Conservation (phyloP, 371 early-diverging fungal species). For the Mortierella sp. region DNA sequence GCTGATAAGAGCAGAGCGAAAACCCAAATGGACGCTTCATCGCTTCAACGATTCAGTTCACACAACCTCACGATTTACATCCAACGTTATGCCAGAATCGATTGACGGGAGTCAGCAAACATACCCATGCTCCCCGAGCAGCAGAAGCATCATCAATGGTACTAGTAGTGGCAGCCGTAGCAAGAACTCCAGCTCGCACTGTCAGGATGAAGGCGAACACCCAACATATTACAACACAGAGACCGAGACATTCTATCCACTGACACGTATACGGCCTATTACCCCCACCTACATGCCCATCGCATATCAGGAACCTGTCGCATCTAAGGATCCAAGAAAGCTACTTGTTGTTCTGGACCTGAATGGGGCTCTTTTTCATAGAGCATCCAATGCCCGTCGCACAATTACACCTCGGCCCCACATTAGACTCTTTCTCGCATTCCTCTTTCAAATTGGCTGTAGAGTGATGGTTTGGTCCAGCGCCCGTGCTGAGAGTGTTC, state of each 20-base stretch:
- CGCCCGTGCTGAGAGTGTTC: constrained; percentile 68
- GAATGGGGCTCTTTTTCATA: constrained; percentile 76
- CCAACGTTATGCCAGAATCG: no score
- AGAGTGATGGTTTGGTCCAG: constrained; percentile 86
- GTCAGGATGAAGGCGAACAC: not conserved
- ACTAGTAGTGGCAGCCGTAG: not conserved
- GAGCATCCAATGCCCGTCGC: constrained; percentile 21
- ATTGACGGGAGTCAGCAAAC: no score
- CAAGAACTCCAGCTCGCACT: not conserved
- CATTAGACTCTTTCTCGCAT: constrained; percentile 64
- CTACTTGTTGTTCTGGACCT: constrained; percentile 75
- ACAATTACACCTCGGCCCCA: constrained; percentile 65
- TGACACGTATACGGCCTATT: constrained; percentile 33
- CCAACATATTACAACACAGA: constrained; percentile 11
- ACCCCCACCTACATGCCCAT: constrained; percentile 11
- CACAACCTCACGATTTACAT: no score
- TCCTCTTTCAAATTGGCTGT: constrained; percentile 66
- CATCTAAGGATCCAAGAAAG: not conserved
- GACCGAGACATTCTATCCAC: constrained; percentile 19
- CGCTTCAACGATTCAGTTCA: no score
- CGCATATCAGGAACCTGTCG: constrained; percentile 12
- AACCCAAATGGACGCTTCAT: no score
- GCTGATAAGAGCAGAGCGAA: no score
- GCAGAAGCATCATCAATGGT: not conserved
- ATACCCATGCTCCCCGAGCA: no score